Evolutionary conservation across 257 asterid species (phyloP), one percentile per base, ranked within the genome.

Genomic region (Gentiana macrophylla): DNA sequence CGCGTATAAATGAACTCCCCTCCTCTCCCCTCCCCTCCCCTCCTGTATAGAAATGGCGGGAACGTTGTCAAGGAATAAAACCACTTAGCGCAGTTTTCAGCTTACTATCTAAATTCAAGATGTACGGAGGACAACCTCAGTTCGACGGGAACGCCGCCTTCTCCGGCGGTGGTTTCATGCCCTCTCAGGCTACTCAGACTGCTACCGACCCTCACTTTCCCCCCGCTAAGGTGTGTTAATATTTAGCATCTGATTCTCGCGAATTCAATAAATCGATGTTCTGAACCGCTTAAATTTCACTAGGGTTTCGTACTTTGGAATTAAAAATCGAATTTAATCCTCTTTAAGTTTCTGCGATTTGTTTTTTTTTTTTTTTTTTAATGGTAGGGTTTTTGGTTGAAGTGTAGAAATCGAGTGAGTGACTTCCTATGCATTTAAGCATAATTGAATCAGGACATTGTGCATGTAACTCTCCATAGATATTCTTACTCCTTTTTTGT

Each of bases 101-200:
- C 24, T 35, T 32, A n/a, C 35, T 6, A 2, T 59, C 41, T 53
- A 53, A 10, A 15, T 32, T 37, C 38, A 24, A 53, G 55, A 68
- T 89, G 97, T 80, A 79, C 55, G 86, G 74, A 5, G 77, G 83
- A 7, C 69, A 72, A 38, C 72, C 49, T 65, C 76, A 77, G 38
- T 91, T 91, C 68, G 95, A 87, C 50, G 87, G 94, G 51, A 79
- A 77, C 86, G 96, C 96, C 44, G 95, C 96, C 76, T 91, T 91
- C 78, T 74, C 95, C 53, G 98, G 98, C 72, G 94, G 93, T 13
- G 98, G 97, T 50, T 91, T 87, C 69, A 91, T 91, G 95, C 96
- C 95, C 10, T 87, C 98, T 52, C 96, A 87, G 79, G 78, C 96
- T 32, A 91, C 96, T 46, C 95, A 79, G 67, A 72, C 86, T 49